phyloP scores from a whole-genome alignment of 116 monocot genomes.

The Zostera marina region DNA sequence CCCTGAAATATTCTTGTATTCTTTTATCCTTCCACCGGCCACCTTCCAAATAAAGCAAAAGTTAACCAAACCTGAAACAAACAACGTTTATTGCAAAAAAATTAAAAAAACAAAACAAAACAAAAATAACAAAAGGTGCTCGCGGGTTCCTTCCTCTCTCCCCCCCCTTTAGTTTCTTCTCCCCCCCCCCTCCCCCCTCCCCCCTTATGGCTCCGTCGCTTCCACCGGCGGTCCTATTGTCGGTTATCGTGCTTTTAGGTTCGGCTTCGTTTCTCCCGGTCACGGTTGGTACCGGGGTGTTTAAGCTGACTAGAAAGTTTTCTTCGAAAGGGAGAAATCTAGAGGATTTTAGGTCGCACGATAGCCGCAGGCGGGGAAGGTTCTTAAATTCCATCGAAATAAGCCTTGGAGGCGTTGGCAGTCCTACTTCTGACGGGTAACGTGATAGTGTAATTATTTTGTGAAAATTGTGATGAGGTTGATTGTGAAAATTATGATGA shows the following conservation, averaged over 20 bases:
- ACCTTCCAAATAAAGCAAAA: too few relatives aligned
- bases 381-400: constrained; percentile 44
- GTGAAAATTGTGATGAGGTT: neutral
- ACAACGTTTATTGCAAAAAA: too few relatives aligned
- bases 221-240: neutral
- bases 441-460: neutral
- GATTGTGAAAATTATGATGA: neutral
- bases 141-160: neutral
- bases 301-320: constrained; percentile 44
- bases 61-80: too few relatives aligned
- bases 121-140: neutral
- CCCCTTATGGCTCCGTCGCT: neutral
- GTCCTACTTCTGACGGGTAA: constrained; percentile 14
- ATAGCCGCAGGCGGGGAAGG: constrained; percentile 38
- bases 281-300: constrained; percentile 21
- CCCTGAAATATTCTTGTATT: too few relatives aligned
- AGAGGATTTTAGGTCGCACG: constrained; percentile 44
- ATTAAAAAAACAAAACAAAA: too few relatives aligned
- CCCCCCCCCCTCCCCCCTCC: neutral
- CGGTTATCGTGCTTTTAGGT: constrained; percentile 1
- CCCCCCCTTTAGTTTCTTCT: neutral
- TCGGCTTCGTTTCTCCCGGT: neutral
- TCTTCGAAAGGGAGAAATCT: constrained; percentile 8
- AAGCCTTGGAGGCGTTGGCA: constrained; percentile 44
- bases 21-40: too few relatives aligned